These are phyloP conservation scores for Penicillium parvum DNA, from an alignment of 495 filamentous ascomycete genomes.

Conservation along the genomic window DNA sequence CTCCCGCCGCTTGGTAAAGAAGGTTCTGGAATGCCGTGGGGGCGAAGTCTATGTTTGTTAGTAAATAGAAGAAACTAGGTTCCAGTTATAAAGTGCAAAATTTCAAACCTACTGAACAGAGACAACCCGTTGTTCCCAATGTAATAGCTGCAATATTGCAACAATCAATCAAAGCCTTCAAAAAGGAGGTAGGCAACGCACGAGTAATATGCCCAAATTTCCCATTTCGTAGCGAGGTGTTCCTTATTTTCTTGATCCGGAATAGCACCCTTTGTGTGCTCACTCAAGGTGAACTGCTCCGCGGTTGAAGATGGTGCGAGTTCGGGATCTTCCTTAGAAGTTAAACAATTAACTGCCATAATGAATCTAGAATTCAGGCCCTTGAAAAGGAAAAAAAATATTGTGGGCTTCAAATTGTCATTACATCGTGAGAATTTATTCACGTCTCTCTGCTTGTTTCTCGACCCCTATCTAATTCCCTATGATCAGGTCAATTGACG, in stretches of 20 bases:
- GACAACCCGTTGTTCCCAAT: slow-evolving; percentile 59
- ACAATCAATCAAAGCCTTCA: not conserved
- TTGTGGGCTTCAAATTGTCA: too few relatives aligned
- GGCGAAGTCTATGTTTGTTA: slow-evolving; percentile 43
- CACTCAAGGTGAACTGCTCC: not conserved
- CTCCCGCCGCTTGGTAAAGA: slow-evolving; percentile 48
- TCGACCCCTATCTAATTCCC: not conserved
- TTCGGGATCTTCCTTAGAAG: not conserved
- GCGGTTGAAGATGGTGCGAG: not conserved
- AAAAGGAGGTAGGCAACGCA: slow-evolving; percentile 10
- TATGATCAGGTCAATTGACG: not conserved
- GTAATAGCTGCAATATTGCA: slow-evolving; percentile 48
- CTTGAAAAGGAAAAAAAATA: not conserved
- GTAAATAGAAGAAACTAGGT: not conserved
- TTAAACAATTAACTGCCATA: not conserved
- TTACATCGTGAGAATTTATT: too few relatives aligned
- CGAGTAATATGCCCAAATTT: slow-evolving; percentile 58
- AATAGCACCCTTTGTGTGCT: not conserved
- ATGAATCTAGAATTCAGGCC: not conserved
- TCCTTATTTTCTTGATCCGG: not conserved
- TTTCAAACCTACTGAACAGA: slow-evolving; percentile 45
- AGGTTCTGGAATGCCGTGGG: slow-evolving; percentile 59
- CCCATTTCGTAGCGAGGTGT: slow-evolving; percentile 38
- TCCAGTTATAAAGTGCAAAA: not conserved
- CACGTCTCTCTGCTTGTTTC: not conserved